Conservation (phyloP, 2,329 filamentous ascomycete species). For the Conoideocrella luteorostrata region DNA sequence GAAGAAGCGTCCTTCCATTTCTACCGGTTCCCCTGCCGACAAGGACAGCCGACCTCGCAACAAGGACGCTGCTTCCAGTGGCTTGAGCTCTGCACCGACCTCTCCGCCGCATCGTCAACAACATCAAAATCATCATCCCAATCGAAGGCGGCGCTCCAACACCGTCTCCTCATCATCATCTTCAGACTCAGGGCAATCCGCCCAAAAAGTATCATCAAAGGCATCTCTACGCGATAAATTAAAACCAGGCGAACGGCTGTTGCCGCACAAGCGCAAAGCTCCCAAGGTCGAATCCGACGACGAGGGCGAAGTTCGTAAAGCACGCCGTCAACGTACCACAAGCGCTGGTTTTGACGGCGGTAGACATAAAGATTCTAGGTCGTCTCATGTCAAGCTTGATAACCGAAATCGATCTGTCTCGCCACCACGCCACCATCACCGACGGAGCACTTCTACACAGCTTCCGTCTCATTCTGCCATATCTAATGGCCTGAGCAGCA, state of each 20-base stretch:
- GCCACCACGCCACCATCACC: slow-evolving; percentile 51
- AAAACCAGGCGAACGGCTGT: slow-evolving; percentile 39
- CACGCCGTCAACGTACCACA: slow-evolving; percentile 45
- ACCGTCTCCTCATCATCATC: slow-evolving; percentile 36
- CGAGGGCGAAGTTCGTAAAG: slow-evolving; percentile 48
- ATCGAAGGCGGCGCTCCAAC: slow-evolving; percentile 26
- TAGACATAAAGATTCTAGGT: slow-evolving; percentile 28
- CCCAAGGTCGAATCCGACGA: slow-evolving; percentile 51
- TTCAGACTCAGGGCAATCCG: slow-evolving; percentile 50
- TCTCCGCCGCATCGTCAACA: slow-evolving; percentile 40
- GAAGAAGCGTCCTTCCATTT: slow-evolving; percentile 41
- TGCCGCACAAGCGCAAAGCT: slow-evolving; percentile 48
- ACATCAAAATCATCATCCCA: slow-evolving; percentile 23
- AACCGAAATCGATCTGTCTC: slow-evolving; percentile 46
- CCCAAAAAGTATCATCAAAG: slow-evolving; percentile 36
- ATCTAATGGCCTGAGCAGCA: slow-evolving; percentile 46
- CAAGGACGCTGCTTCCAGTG: slow-evolving; percentile 47
- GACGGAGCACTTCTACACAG: slow-evolving; percentile 59
- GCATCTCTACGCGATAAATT: slow-evolving; percentile 39
- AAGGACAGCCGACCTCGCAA: slow-evolving; percentile 32
- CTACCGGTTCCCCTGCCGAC: slow-evolving; percentile 25
- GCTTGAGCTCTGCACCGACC: slow-evolving; percentile 51
- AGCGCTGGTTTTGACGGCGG: slow-evolving; percentile 33
- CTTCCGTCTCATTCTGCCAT: slow-evolving; percentile 45
- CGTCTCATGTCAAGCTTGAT: slow-evolving; percentile 25